Base-by-base conservation (phyloP, 2,329 filamentous ascomycete species). In the Stachybotrys echinatus region DNA sequence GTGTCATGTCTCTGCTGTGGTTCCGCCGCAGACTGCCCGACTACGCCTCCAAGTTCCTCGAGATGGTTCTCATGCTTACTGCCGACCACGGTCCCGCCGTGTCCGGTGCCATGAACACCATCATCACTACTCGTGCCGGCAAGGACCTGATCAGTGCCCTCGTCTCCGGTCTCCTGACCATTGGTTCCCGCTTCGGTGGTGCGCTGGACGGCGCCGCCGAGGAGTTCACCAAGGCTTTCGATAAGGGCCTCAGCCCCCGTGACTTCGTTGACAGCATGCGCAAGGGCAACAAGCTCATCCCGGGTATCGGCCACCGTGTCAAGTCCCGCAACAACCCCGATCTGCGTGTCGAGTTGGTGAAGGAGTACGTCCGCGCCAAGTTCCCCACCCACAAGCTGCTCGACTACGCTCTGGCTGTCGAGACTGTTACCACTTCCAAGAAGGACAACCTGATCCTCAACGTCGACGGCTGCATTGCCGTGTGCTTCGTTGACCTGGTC, bases 51-150 rank as follows among this genome's bases (percentile, higher is more conserved):
- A 95, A 95, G 78, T 99, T 99, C 83, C 78, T 99, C 62, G 94
- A 99, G 82, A 99, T 99, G 94, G 94, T 99, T 59, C 92, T 99
- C 72, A 99, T 99, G 94, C 85, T 99, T 68, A 99, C 94, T 68
- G 94, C 94, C 64, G 94, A 99, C 69, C 94, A 99, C 85, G 94
- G 94, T 75, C 94, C 94, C 49, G 94, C 94, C 63, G 94, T 99
- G 63, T 99, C 94, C 63, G 94, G 94, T 83, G 94, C 94, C 73
- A 99, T 99, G 94, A 99, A 99, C 87, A 99, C 94, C 71, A 99
- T 99, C 72, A 97, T 99, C 72, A 99, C 94, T 56, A 99, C 94
- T 53, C 89, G 94, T 88, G 94, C 94, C 56, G 94, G 94, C 72
- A 99, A 99, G 83, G 94, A 99, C 70, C 79, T 99, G 61, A 97